A percentile compares a stretch with the other conserved stretches of the same genome.
Conservation (phyloP, 306 rosid genomes). For the Dalbergia oliveri region DNA sequence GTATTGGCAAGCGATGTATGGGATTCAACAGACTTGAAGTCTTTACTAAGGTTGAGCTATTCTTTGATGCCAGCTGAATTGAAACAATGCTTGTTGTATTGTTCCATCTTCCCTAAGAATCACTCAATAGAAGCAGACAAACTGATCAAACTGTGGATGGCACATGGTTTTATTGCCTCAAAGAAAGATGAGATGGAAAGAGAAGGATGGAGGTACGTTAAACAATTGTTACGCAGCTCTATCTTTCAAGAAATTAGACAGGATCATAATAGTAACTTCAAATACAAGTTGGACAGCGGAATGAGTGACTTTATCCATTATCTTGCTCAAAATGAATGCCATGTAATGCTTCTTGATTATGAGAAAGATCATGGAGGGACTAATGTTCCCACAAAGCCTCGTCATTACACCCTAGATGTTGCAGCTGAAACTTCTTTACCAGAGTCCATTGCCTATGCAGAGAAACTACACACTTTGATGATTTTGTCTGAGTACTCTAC, state of each 20-base stretch:
- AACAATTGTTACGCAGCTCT: neutral
- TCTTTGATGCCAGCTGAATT: neutral
- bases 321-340: neutral
- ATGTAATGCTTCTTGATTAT: neutral
- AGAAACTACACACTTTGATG: neutral
- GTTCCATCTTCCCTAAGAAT: neutral
- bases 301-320: neutral
- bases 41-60: neutral
- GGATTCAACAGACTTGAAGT: neutral
- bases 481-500: neutral
- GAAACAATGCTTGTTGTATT: neutral
- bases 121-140: neutral
- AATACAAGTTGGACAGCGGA: neutral
- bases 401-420: neutral
- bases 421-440: neutral
- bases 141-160: neutral
- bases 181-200: neutral
- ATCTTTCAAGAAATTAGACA: neutral
- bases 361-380: neutral
- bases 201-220: neutral
- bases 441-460: neutral
- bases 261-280: neutral
- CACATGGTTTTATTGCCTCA: neutral
- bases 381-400: neutral
- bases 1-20: neutral